These are phyloP conservation scores for Penicillium maclennaniae DNA, from an alignment of 495 filamentous ascomycete genomes.

Conservation along the genomic window DNA sequence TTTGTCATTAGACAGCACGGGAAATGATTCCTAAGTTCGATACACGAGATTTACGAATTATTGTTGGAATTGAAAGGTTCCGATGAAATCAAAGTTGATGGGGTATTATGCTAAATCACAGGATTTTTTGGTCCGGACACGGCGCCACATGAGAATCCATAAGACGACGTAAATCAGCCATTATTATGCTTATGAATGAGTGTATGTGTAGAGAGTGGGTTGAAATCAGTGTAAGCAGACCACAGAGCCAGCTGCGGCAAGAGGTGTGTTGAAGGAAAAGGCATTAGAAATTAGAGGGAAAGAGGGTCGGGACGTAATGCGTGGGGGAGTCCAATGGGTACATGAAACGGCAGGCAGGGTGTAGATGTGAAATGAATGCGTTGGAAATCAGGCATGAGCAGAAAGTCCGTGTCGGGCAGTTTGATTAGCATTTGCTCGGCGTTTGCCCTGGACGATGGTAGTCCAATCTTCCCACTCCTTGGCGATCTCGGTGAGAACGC, in stretches of 20 bases:
- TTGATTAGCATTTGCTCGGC: conserved; percentile 27
- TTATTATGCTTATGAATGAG: conserved; percentile 21
- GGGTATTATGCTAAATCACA: conserved; percentile 33
- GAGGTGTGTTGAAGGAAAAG: conserved; percentile 2
- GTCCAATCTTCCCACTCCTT: conserved; percentile 95
- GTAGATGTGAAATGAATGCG: not conserved
- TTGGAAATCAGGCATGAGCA: conserved; percentile 13
- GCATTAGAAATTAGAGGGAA: conserved; percentile 7
- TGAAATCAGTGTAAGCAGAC: conserved; percentile 8
- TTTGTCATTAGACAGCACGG: not conserved
- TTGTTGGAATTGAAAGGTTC: not conserved
- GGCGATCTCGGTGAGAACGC: conserved; percentile 87
- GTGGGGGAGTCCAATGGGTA: not conserved
- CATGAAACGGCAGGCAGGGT: not conserved
- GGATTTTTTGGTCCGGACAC: conserved; percentile 14
- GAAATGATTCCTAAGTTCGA: not conserved
- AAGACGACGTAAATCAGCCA: conserved; percentile 21
- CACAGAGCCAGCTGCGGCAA: conserved; percentile 30
- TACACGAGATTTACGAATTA: not conserved
- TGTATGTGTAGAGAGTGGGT: conserved; percentile 4
- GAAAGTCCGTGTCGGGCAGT: conserved; percentile 21
- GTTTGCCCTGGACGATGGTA: conserved; percentile 53
- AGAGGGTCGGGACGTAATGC: conserved; percentile 7
- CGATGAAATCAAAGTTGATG: conserved; percentile 2
- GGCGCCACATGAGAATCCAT: conserved; percentile 24